A percentile compares a stretch with the other conserved stretches of the same genome.
Evolutionary conservation across 2,329 filamentous ascomycete genomes (phyloP).

Genomic region (Colletotrichum destructivum): DNA sequence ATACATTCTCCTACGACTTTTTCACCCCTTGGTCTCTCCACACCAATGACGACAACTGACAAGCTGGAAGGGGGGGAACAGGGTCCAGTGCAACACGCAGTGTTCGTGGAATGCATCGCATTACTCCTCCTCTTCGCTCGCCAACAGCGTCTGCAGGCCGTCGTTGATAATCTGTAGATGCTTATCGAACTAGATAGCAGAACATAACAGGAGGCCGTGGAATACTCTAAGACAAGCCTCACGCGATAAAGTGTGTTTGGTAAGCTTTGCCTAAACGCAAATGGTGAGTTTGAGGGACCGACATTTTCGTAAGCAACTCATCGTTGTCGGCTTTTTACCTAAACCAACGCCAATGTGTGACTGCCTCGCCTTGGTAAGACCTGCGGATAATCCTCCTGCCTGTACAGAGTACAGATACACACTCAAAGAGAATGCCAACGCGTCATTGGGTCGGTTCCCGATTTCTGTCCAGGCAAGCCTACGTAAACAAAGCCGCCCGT

Average conservation of each 20-base stretch:
- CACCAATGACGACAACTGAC: constrained; percentile 31
- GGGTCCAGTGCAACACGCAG: background rate
- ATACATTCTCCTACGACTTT: background rate
- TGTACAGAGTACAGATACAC: no score
- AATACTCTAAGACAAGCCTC: background rate
- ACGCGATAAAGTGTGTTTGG: background rate
- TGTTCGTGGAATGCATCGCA: background rate
- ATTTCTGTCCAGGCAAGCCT: background rate
- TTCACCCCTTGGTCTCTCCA: constrained; percentile 11
- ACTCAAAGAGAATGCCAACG: background rate
- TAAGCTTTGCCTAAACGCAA: background rate
- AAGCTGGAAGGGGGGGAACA: background rate
- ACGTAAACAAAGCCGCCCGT: background rate
- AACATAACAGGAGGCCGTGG: background rate
- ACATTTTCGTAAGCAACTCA: background rate
- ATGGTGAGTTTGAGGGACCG: background rate
- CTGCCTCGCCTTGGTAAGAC: background rate
- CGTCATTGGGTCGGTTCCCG: background rate
- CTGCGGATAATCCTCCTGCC: background rate
- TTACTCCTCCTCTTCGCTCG: background rate
- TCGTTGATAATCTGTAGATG: background rate
- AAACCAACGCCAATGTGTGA: background rate
- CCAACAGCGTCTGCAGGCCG: background rate
- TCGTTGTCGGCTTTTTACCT: background rate
- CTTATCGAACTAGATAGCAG: constrained; percentile 10